Conservation (phyloP, 2,329 filamentous ascomycete genomes). For the Microascus cirrosus region DNA sequence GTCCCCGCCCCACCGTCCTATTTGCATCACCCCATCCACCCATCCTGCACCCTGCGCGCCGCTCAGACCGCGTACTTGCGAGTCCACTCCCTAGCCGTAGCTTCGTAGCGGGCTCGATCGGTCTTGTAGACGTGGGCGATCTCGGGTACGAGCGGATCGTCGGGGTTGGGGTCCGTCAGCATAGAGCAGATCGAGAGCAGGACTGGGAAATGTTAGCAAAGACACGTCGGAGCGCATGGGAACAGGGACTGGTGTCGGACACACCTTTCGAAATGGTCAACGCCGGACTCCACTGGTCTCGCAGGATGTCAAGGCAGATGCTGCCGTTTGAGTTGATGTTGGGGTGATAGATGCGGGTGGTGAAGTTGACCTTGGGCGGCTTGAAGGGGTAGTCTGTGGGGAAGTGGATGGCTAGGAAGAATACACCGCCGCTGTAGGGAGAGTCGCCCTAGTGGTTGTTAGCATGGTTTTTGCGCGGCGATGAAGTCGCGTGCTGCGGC, state of each 20-base stretch:
- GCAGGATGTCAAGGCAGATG: constrained; percentile 95
- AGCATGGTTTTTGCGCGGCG: background rate
- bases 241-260: constrained; percentile 8
- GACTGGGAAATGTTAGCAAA: constrained; percentile 39
- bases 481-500: background rate
- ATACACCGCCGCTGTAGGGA: constrained; percentile 95
- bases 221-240: background rate
- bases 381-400: constrained; percentile 99
- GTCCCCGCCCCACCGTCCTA: background rate
- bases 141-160: constrained; percentile 96
- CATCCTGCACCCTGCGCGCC: background rate
- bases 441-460: constrained; percentile 61
- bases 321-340: constrained; percentile 99
- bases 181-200: constrained; percentile 98
- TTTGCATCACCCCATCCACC: background rate
- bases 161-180: constrained; percentile 98
- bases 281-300: constrained; percentile 98
- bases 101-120: constrained; percentile 89
- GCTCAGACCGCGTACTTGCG: constrained; percentile 90
- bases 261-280: constrained; percentile 97
- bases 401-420: constrained; percentile 98
- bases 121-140: constrained; percentile 99
- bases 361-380: constrained; percentile 99
- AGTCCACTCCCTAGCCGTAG: constrained; percentile 95
- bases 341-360: constrained; percentile 97